These are phyloP conservation scores for Saccharomycopsis phalli DNA, from an alignment of 1,139 yeast genomes.

Conservation along the genomic window DNA sequence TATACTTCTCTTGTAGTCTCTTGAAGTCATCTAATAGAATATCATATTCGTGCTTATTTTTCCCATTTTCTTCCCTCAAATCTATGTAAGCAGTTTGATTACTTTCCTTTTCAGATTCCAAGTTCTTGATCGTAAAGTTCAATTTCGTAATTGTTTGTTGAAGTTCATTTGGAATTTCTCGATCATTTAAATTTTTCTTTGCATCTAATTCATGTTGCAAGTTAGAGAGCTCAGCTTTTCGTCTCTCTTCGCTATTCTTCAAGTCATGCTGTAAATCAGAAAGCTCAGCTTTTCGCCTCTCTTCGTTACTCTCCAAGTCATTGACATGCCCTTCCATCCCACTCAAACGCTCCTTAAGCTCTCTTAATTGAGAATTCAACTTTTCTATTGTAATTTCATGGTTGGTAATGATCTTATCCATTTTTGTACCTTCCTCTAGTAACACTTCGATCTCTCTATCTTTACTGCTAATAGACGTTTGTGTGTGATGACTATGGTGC, in stretches of 20 bases:
- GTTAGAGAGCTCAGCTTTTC: neutral
- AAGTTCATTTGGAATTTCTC: neutral
- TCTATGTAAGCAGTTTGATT: slow-evolving; percentile 12
- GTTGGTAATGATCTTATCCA: slow-evolving; percentile 33
- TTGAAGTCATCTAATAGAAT: slow-evolving; percentile 18
- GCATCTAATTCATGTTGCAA: neutral
- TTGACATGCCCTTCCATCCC: slow-evolving; percentile 2
- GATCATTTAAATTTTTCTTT: neutral
- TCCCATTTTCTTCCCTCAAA: slow-evolving; percentile 10
- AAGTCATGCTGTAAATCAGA: neutral
- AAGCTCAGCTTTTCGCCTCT: slow-evolving; percentile 3
- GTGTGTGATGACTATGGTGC: neutral
- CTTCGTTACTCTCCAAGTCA: slow-evolving; percentile 10
- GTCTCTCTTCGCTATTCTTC: neutral
- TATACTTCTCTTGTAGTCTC: slow-evolving; percentile 17
- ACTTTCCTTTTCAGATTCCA: slow-evolving; percentile 15
- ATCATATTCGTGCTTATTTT: slow-evolving; percentile 13
- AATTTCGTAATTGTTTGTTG: slow-evolving; percentile 13
- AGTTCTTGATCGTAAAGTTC: slow-evolving; percentile 14
- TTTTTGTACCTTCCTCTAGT: slow-evolving; percentile 34
- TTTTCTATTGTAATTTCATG: slow-evolving; percentile 26
- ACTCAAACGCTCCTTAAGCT: no score
- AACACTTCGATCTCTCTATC: slow-evolving; percentile 31
- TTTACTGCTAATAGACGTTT: slow-evolving; percentile 23
- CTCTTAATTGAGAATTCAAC: slow-evolving; percentile 7